Evolutionary conservation across 768 basidiomycete species (phyloP), one percentile per base, ranked within the genome.

Genomic region (Pisolithus microcarpus): DNA sequence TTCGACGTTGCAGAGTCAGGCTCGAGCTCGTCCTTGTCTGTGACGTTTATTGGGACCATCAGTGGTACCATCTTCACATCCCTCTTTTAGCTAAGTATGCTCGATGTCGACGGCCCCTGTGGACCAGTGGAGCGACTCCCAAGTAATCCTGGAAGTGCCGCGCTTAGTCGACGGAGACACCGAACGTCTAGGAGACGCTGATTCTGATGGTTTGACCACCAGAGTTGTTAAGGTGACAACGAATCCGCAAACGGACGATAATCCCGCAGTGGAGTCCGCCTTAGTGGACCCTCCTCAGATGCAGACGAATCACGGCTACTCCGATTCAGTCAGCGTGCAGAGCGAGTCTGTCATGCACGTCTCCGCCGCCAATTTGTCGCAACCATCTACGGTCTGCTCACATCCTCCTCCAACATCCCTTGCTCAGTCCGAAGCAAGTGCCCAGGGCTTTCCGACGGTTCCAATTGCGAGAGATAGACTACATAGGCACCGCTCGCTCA

Each of bases 341-440:
- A 83, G 80, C 56, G 71, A 84, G 57, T 82, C 84, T 9, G 71
- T 70, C 10, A 76, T 76, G 15, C 77, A 77, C 59, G 74, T 81
- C 46, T 65, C 75, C 26, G 54, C 73, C 69, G 40, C 70, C 65
- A 69, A 75, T 5, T 56, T 56, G 9, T 56, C 64, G 38, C 63
- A 65, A 10, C 68, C 69, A 2, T 65, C 68, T 1, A 66, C 75
- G 24, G 60, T 65, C n/a, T 65, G 66, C 44, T 59, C 57, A 18
- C 53, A 62, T 18, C 58, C 61, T 1, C 46, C 49, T 36, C 21
- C 49, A 24, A 19, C 42, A 31, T 8, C 30, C 26, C 47, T n/a
- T 38, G 0, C 15, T 36, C 28, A 38, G 43, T 36, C 45, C 13
- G 55, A 54, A 36, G 39, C 44, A 7, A 52, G 53, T 16, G 38